Conservation (phyloP, 192 early-diverging fungal genomes). For the Thamnidium elegans region DNA sequence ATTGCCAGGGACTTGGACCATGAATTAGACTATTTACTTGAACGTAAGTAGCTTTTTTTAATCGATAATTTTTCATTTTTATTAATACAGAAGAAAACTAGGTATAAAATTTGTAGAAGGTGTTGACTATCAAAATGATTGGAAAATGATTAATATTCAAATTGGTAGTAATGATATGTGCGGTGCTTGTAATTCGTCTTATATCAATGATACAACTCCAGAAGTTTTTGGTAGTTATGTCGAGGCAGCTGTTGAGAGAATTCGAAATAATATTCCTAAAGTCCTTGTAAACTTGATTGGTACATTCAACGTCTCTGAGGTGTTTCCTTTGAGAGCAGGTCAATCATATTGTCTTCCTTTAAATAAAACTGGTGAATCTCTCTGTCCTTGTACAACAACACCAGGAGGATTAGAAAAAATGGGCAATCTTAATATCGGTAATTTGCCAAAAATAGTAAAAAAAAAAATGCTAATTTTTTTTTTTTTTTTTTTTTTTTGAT, state of each 20-base stretch:
- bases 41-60: slow-evolving; percentile 6
- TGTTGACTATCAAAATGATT: slow-evolving; percentile 8
- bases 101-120: slow-evolving; percentile 10
- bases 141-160: slow-evolving; percentile 11
- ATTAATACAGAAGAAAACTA: neutral
- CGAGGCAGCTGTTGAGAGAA: neutral
- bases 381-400: neutral
- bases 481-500: neutral
- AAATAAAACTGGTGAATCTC: neutral
- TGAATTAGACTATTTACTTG: slow-evolving; percentile 43
- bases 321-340: neutral
- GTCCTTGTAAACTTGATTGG: neutral
- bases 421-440: slow-evolving; percentile 3
- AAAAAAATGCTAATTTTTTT: neutral
- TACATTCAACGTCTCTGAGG: neutral
- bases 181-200: neutral
- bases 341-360: neutral
- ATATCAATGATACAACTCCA: neutral
- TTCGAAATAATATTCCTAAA: neutral
- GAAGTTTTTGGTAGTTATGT: neutral
- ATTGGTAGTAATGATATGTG: slow-evolving; percentile 28
- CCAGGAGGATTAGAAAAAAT: slow-evolving; percentile 1
- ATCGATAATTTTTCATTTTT: neutral
- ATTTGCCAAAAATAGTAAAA: neutral
- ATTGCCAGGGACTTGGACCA: slow-evolving; percentile 39